Evolutionary conservation across 176 grass and related monocot genomes (phyloP), one percentile per base, ranked within the genome.

Genomic region (Tillandsia leiboldiana): DNA sequence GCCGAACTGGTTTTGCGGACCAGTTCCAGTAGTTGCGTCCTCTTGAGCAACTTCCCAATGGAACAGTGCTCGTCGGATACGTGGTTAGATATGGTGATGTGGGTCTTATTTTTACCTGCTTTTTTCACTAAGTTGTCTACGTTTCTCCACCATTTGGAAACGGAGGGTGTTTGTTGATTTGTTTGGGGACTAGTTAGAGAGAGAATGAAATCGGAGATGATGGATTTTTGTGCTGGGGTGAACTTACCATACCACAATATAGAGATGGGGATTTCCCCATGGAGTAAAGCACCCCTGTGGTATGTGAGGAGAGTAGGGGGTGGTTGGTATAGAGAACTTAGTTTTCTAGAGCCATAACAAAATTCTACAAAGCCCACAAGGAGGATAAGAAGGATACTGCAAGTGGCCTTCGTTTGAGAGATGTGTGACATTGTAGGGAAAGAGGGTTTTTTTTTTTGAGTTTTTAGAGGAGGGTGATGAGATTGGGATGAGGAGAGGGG

Each of bases 161-260:
- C 82, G 1, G 82, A 87, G 13, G 85, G 89, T 2, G 73, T 10
- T 11, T 33, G 7, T 9, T 48, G 17, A 1, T 10, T 7, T 27
- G 58, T 13, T 10, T 63, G 6, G 8, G 77, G 26, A 11, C 56
- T 9, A 48, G 73, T 51, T 18, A 96, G 79, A 13, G 91, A 87
- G 10, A 56, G 79, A 3, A 96, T 22, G 64, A 91, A 86, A 75
- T 91, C 85, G 17, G 82, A 73, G 69, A 91, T 76, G 79, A 96
- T 49, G 67, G 75, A 76, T 51, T 86, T 91, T 70, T 91, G 88
- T 58, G 72, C 71, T 11, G 71, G 65, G 24, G 64, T 91, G 83
- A 91, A 96, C 11, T 33, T 73, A 10, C 91, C 85, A 53, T 91
- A 91, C 88, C 85, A 96, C 52, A 96, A 69, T 11, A 96, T 15